Evolutionary conservation across 768 basidiomycete species (phyloP).

Genomic region (Tylopilus vinaceipallidus): DNA sequence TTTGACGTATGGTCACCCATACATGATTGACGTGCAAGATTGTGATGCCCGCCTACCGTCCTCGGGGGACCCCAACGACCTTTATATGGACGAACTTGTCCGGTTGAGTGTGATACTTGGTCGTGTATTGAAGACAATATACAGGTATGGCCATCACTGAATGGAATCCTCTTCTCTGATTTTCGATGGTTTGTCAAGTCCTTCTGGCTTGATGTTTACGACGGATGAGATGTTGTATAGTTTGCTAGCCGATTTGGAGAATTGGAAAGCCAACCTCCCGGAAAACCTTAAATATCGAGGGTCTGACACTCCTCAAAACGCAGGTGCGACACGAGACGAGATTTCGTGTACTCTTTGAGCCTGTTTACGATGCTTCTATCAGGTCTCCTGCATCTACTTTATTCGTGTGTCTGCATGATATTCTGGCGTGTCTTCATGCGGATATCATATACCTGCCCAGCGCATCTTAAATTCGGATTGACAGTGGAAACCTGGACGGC

Average conservation of each 20-base stretch:
- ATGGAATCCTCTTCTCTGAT: conserved; percentile 8
- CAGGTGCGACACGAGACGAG: conserved; percentile 48
- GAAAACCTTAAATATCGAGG: conserved; percentile 77
- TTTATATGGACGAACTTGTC: conserved; percentile 89
- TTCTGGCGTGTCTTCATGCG: conserved; percentile 99
- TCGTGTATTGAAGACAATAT: conserved; percentile 88
- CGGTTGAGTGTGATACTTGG: conserved; percentile 91
- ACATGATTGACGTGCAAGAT: conserved; percentile 95
- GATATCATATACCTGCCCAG: conserved; percentile 89
- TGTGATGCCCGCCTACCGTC: conserved; percentile 94
- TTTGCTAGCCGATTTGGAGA: conserved; percentile 63
- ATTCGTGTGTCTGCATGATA: conserved; percentile 90
- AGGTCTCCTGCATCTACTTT: conserved; percentile 88
- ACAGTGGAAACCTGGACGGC: conserved; percentile 78
- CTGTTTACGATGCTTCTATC: conserved; percentile 5
- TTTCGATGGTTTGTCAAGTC: conserved; percentile 43
- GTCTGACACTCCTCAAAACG: conserved; percentile 56
- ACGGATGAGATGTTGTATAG: conserved; percentile 75
- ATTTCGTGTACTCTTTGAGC: not conserved
- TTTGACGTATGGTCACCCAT: conserved; percentile 88
- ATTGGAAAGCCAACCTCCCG: conserved; percentile 79
- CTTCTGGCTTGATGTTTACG: conserved; percentile 82
- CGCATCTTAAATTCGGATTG: conserved; percentile 83
- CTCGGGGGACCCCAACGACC: conserved; percentile 72
- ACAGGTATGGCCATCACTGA: conserved; percentile 53